Conservation (phyloP, 805 yeast species). For the Teunomyces barrocoloradensis region DNA sequence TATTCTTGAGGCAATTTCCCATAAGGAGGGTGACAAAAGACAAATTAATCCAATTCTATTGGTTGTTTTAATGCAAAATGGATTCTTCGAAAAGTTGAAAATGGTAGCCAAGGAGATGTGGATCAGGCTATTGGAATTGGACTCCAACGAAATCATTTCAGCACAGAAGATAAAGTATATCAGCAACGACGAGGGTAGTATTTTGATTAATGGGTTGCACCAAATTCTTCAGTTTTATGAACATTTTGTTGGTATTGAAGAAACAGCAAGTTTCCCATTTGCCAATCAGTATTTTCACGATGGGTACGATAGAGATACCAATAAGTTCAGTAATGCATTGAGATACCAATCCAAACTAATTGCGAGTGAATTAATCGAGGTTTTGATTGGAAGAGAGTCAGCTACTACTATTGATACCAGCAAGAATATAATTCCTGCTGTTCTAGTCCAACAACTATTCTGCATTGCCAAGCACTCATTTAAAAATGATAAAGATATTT, state of each 20-base stretch:
- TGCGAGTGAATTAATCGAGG: neutral
- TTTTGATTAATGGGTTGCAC: slow-evolving; percentile 40
- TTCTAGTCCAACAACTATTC: neutral
- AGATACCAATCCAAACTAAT: neutral
- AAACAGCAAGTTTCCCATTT: neutral
- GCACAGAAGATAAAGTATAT: slow-evolving; percentile 31
- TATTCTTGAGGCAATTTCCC: slow-evolving; percentile 27
- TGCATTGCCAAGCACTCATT: neutral
- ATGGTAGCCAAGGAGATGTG: slow-evolving; percentile 20
- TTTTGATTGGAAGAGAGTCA: neutral
- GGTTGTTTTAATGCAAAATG: slow-evolving; percentile 50
- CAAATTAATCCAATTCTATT: slow-evolving; percentile 39
- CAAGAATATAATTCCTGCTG: neutral
- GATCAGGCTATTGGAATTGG: slow-evolving; percentile 18
- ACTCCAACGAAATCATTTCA: slow-evolving; percentile 14
- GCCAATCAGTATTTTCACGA: neutral
- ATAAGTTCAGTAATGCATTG: neutral
- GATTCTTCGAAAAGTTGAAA: slow-evolving; percentile 40
- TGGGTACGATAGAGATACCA: neutral
- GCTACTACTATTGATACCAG: neutral
- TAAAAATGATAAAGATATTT: neutral
- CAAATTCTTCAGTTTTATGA: slow-evolving; percentile 44
- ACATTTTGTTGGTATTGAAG: slow-evolving; percentile 39
- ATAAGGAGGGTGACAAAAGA: slow-evolving; percentile 21
- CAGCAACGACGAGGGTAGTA: slow-evolving; percentile 33